phyloP scores from a whole-genome alignment of 2,329 filamentous ascomycete species.

The Colletotrichum ledebouriae region DNA sequence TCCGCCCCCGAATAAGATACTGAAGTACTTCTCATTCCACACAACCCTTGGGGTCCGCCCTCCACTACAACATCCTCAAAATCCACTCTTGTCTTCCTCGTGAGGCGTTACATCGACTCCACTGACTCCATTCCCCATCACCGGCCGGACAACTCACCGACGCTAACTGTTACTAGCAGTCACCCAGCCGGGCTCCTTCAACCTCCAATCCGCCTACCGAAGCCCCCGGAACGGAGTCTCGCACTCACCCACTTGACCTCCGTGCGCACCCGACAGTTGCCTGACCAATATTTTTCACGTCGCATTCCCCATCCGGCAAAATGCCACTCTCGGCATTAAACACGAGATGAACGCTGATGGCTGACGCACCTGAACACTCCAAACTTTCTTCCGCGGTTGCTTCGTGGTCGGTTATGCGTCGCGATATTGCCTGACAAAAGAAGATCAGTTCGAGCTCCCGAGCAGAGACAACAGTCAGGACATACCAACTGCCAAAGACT shows the following conservation, averaged over 20 bases:
- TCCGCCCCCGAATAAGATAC: conserved; percentile 19
- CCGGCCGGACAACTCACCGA: conserved; percentile 39
- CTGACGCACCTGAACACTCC: conserved; percentile 10
- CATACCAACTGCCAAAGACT: neutral
- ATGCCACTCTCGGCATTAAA: conserved; percentile 12
- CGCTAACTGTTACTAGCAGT: conserved; percentile 34
- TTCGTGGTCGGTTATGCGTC: conserved; percentile 1
- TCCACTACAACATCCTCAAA: conserved; percentile 18
- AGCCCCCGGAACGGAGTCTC: conserved; percentile 31
- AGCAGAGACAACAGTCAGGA: conserved; percentile 11
- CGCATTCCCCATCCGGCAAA: conserved; percentile 30
- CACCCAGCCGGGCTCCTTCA: conserved; percentile 29
- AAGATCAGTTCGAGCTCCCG: neutral
- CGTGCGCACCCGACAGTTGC: conserved; percentile 34
- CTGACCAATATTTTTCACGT: conserved; percentile 23
- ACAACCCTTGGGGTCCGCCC: conserved; percentile 16
- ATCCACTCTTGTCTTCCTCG: conserved; percentile 22
- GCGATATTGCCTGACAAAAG: conserved; percentile 15
- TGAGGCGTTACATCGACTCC: conserved; percentile 18
- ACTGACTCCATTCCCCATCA: conserved; percentile 11
- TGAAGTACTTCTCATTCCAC: neutral
- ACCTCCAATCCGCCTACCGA: conserved; percentile 32
- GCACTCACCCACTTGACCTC: conserved; percentile 23
- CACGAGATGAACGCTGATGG: conserved; percentile 14
- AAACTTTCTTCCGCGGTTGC: conserved; percentile 3